Conservation (phyloP, 1,284 basidiomycete genomes). For the Cutaneotrichosporon cutaneum region DNA sequence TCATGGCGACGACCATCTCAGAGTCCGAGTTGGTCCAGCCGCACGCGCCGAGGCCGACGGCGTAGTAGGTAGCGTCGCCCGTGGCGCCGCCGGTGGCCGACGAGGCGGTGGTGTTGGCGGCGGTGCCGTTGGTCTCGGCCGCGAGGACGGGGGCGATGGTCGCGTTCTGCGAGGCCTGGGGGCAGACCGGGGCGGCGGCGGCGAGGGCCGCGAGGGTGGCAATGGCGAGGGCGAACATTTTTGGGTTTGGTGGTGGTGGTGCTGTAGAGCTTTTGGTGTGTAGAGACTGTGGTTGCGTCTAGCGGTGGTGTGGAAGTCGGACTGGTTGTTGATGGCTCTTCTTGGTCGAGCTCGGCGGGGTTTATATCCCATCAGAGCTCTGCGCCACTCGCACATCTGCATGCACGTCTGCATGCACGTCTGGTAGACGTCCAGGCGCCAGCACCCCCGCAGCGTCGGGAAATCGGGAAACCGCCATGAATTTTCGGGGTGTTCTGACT, state of each 20-base stretch:
- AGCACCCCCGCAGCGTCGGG: too few relatives aligned
- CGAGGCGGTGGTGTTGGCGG: neutral
- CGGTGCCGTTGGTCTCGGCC: neutral
- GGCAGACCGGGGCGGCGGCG: conserved; percentile 30
- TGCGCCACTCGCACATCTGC: neutral
- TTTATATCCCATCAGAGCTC: neutral
- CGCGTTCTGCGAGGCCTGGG: conserved; percentile 28
- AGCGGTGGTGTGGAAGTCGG: conserved; percentile 5
- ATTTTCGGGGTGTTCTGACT: neutral
- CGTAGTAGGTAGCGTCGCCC: conserved; percentile 43
- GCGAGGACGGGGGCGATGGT: neutral
- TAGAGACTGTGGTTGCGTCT: conserved; percentile 11
- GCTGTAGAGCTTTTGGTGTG: conserved; percentile 8
- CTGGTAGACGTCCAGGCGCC: too few relatives aligned
- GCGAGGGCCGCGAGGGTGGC: conserved; percentile 30
- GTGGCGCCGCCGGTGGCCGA: neutral
- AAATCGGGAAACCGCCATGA: neutral
- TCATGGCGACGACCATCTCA: conserved; percentile 46
- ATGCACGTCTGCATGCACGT: neutral
- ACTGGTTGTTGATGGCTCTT: neutral
- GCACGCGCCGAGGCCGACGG: conserved; percentile 44
- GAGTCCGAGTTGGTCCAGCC: conserved; percentile 37
- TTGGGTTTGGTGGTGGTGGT: conserved; percentile 8
- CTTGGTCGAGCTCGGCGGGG: neutral
- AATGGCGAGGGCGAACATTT: conserved; percentile 29